Conservation (phyloP, 441 rosid genomes). For the Metrosideros polymorpha region DNA sequence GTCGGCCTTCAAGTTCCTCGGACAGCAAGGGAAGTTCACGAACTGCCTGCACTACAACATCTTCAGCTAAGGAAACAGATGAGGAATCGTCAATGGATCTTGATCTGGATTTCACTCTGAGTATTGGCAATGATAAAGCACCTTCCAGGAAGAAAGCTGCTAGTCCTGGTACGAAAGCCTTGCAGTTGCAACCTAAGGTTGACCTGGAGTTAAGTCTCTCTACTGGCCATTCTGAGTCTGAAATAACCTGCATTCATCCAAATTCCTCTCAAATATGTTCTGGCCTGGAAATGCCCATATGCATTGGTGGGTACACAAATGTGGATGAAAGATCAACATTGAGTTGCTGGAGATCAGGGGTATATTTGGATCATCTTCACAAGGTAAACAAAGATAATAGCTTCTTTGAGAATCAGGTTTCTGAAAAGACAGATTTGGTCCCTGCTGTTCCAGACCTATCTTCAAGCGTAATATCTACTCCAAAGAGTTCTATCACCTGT, state of each 20-base stretch:
- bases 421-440: slow-evolving; percentile 20
- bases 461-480: slow-evolving; percentile 44
- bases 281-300: slow-evolving; percentile 32
- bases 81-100: slow-evolving; percentile 85
- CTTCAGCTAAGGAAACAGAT: slow-evolving; percentile 81
- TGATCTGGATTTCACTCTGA: slow-evolving; percentile 73
- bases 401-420: slow-evolving; percentile 32
- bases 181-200: slow-evolving; percentile 32
- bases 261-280: slow-evolving; percentile 24
- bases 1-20: slow-evolving; percentile 71
- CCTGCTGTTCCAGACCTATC: slow-evolving; percentile 44
- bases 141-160: slow-evolving; percentile 27
- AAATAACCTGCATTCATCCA: slow-evolving; percentile 41
- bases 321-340: slow-evolving; percentile 52
- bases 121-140: slow-evolving; percentile 64
- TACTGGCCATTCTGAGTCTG: slow-evolving; percentile 64
- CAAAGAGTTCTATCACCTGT: slow-evolving; percentile 76
- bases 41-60: slow-evolving; percentile 62
- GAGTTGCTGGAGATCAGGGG: slow-evolving; percentile 25
- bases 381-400: slow-evolving; percentile 27
- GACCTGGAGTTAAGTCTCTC: slow-evolving; percentile 81
- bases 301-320: slow-evolving; percentile 14
- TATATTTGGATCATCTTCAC: slow-evolving; percentile 25
- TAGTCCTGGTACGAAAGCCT: slow-evolving; percentile 22
- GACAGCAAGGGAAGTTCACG: slow-evolving; percentile 88